Conservation (phyloP, 257 asterid genomes). For the Misopates orontium region DNA sequence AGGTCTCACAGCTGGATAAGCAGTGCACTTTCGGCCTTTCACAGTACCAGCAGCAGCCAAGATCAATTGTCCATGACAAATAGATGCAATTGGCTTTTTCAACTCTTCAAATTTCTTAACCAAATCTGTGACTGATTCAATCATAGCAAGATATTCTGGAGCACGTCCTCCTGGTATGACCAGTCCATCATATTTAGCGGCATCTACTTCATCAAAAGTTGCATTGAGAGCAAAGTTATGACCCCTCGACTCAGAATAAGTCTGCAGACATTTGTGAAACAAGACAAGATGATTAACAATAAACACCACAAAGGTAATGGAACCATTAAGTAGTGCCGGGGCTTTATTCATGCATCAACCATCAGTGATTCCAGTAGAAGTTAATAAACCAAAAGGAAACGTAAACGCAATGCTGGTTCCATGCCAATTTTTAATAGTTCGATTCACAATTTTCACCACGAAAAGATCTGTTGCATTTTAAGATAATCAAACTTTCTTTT, state of each 20-base stretch:
- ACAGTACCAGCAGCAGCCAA: constrained; percentile 80
- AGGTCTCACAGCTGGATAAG: constrained; percentile 73
- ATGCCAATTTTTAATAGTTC: too few relatives aligned
- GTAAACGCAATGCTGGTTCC: too few relatives aligned
- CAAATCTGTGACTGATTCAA: constrained; percentile 59
- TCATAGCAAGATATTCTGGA: constrained; percentile 87
- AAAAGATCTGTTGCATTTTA: too few relatives aligned
- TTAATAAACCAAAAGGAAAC: too few relatives aligned
- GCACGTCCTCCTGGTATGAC: constrained; percentile 97
- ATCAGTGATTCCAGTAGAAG: too few relatives aligned
- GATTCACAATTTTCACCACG: too few relatives aligned
- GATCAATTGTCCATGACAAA: constrained; percentile 89
- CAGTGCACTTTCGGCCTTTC: constrained; percentile 79
- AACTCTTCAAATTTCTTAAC: constrained; percentile 53
- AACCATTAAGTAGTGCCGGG: background rate
- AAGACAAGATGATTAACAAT: constrained; percentile 7
- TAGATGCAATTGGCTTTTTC: constrained; percentile 71
- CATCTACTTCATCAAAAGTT: constrained; percentile 67
- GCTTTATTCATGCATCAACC: too few relatives aligned
- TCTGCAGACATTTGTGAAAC: constrained; percentile 50
- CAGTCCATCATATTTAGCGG: constrained; percentile 74
- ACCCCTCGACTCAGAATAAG: constrained; percentile 84
- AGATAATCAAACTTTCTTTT: too few relatives aligned
- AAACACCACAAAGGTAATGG: constrained; percentile 6
- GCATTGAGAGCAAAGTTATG: constrained; percentile 90